phyloP scores from a whole-genome alignment of 257 asterid species.

The Scutellaria barbata region DNA sequence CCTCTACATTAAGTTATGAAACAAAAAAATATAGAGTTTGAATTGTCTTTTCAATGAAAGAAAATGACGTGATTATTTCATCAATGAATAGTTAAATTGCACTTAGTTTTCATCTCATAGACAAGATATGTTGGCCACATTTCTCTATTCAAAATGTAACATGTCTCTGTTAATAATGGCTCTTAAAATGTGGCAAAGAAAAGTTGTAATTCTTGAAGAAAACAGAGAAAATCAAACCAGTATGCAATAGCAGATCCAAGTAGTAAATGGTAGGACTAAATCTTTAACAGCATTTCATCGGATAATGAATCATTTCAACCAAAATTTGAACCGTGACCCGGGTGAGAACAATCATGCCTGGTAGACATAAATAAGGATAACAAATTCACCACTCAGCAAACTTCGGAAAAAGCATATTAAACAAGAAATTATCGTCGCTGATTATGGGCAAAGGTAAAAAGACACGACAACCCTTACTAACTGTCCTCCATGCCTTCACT shows the following conservation, averaged over 20 bases:
- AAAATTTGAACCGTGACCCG: slow-evolving; percentile 42
- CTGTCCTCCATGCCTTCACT: slow-evolving; percentile 40
- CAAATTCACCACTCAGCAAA: slow-evolving; percentile 53
- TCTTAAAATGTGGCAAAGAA: too few species aligned
- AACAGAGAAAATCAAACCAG: neutral
- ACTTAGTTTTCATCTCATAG: too few species aligned
- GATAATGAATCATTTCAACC: slow-evolving; percentile 39
- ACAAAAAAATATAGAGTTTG: too few species aligned
- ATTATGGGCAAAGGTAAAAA: slow-evolving; percentile 48
- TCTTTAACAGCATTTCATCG: slow-evolving; percentile 22
- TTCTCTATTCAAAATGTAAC: too few species aligned
- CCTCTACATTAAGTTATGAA: too few species aligned
- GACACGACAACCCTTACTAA: slow-evolving; percentile 43
- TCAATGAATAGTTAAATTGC: too few species aligned
- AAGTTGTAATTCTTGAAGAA: neutral
- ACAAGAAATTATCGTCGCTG: slow-evolving; percentile 46
- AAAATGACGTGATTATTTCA: too few species aligned
- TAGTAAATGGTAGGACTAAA: slow-evolving; percentile 26
- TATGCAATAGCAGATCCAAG: slow-evolving; percentile 40
- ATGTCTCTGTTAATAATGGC: too few species aligned
- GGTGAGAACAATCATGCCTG: slow-evolving; percentile 37
- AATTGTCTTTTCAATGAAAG: too few species aligned
- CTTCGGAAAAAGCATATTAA: slow-evolving; percentile 39
- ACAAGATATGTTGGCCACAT: too few species aligned
- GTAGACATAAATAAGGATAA: slow-evolving; percentile 43